Conservation (phyloP, 1,139 yeast species). For the Debaryomyces subglobosus region DNA sequence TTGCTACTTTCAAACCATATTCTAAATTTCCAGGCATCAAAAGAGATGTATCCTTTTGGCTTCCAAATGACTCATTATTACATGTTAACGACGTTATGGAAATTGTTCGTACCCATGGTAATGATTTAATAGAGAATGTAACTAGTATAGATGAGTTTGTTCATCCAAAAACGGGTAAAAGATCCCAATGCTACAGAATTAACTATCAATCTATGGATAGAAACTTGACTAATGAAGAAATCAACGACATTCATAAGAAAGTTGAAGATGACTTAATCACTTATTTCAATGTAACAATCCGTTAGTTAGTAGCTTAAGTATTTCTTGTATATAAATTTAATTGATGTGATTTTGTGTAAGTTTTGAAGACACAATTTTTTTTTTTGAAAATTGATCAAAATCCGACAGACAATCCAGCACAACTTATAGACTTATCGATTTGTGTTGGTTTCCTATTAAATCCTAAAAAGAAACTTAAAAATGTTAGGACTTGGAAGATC, state of each 20-base stretch:
- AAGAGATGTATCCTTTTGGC: slow-evolving; percentile 93
- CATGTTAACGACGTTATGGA: slow-evolving; percentile 96
- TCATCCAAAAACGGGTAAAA: slow-evolving; percentile 79
- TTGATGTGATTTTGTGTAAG: slow-evolving; percentile 6
- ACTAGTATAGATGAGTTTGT: slow-evolving; percentile 75
- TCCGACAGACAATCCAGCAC: not conserved
- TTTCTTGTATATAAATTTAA: slow-evolving; percentile 5
- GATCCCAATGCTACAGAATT: slow-evolving; percentile 84
- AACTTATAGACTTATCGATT: not conserved
- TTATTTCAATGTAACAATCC: slow-evolving; percentile 61
- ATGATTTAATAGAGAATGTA: slow-evolving; percentile 89
- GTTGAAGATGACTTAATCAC: slow-evolving; percentile 60
- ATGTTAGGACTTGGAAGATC: slow-evolving; percentile 15
- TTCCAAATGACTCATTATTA: slow-evolving; percentile 50
- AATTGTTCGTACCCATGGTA: slow-evolving; percentile 79
- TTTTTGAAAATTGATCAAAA: slow-evolving; percentile 2
- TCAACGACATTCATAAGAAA: slow-evolving; percentile 66
- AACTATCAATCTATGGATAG: slow-evolving; percentile 97
- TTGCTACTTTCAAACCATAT: slow-evolving; percentile 80
- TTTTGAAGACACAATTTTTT: not conserved
- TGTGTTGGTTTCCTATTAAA: not conserved
- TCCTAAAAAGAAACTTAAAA: not conserved
- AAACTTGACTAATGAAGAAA: slow-evolving; percentile 78
- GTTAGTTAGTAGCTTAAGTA: slow-evolving; percentile 34
- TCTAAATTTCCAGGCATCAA: slow-evolving; percentile 87